phyloP scores from a whole-genome alignment of 441 rosid genomes.

The Metrosideros polymorpha region DNA sequence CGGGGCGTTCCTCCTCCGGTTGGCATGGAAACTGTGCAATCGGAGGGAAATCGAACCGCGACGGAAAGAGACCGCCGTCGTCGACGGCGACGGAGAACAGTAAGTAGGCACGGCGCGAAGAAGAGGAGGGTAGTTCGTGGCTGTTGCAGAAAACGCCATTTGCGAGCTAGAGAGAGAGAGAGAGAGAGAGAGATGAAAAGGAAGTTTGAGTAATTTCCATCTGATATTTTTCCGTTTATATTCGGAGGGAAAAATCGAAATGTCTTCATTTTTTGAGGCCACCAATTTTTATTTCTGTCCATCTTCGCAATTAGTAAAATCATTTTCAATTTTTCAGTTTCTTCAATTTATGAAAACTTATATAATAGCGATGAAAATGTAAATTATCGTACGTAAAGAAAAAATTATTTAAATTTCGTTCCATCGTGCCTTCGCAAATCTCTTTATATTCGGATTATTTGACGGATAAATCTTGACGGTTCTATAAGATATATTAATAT shows the following conservation, averaged over 20 bases:
- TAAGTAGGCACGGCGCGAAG: conserved; percentile 15
- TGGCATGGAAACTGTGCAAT: conserved; percentile 16
- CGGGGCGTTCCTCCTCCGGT: conserved; percentile 26
- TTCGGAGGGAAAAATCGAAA: neutral
- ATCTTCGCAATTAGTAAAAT: neutral
- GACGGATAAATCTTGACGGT: too few relatives aligned
- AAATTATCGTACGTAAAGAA: too few relatives aligned
- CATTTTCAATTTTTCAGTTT: neutral
- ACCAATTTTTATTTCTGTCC: neutral
- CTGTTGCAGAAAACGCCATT: conserved; percentile 54
- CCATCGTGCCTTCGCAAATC: neutral
- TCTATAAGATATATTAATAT: too few relatives aligned
- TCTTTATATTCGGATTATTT: fast-evolving
- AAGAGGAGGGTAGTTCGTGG: conserved; percentile 21
- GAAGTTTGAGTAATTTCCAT: neutral
- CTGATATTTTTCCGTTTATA: neutral
- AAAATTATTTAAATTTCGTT: neutral
- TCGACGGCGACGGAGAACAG: neutral
- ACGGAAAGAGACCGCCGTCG: neutral
- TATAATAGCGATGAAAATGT: neutral
- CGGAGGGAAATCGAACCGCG: conserved; percentile 32
- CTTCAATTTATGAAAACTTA: neutral
- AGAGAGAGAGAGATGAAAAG: neutral
- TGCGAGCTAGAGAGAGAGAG: neutral
- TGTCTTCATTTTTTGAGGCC: neutral